phyloP scores from a whole-genome alignment of 2,329 filamentous ascomycete species.

The Colletotrichum ledebouriae region DNA sequence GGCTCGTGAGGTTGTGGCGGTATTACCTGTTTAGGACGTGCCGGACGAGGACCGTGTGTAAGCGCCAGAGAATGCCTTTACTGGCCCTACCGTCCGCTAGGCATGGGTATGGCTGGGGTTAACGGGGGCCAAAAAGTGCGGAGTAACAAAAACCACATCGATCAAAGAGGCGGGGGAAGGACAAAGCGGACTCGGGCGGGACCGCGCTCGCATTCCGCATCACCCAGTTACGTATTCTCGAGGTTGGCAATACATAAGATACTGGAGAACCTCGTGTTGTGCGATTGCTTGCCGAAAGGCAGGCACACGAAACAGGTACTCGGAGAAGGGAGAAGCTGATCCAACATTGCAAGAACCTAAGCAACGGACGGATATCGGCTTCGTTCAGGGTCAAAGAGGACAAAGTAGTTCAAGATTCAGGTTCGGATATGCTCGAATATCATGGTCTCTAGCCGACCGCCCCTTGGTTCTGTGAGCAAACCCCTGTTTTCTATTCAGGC shows the following conservation, averaged over 20 bases:
- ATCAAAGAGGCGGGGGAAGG: neutral
- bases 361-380: constrained; percentile 7
- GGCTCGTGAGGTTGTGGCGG: neutral
- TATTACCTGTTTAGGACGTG: constrained; percentile 16
- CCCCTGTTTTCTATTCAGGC: constrained; percentile 23
- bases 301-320: neutral
- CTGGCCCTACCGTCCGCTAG: neutral
- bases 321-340: neutral
- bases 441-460: neutral
- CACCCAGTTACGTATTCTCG: neutral
- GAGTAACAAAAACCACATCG: neutral
- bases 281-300: no score
- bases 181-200: neutral
- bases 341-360: neutral
- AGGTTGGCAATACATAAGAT: neutral
- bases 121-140: constrained; percentile 2
- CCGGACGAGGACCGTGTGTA: neutral
- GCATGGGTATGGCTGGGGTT: neutral
- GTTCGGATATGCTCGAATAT: neutral
- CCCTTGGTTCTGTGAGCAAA: neutral
- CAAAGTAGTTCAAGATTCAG: neutral
- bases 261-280: neutral
- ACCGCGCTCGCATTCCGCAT: neutral
- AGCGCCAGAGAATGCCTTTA: neutral
- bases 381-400: neutral